Evolutionary conservation across 2,329 filamentous ascomycete genomes (phyloP), one percentile per base, ranked within the genome.

Genomic region (Metarhizium robertsii): DNA sequence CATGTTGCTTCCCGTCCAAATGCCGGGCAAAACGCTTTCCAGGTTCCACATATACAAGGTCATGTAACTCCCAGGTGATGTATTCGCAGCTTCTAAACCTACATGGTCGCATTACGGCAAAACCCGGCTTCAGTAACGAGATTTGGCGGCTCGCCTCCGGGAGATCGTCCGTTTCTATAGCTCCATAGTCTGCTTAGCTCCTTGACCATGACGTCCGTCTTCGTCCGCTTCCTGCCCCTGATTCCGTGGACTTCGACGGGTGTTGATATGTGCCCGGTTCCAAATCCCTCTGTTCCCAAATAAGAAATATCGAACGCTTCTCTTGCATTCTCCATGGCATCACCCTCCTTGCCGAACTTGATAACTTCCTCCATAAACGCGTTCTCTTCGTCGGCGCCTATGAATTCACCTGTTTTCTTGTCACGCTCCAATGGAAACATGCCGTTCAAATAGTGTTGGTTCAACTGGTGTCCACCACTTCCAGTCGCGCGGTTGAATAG

Each of bases 161-260:
- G 82, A 45, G 74, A 79, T 56, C 66, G 70, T 2, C 83, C 83
- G 62, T 86, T 85, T 52, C 81, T 72, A 63, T 86, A 86, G 59
- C 76, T 71, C 83, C 83, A 85, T 32, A 86, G 66, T 49, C 83
- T 74, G 62, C 81, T 84, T 49, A 86, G 68, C 53, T 86, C 78
- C 67, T 78, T 83, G 6, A 85, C 81, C 63, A 72, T 79, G 46
- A 81, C 72, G 34, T 65, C 57, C 25, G 32, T 66, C 61, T 59
- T 69, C 65, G 4, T 64, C 61, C 29, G 66, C 57, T 56, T 65
- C 52, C 50, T 60, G 29, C 46, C 61, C 50, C 57, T 61, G 56
- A 61, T 67, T 1, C 69, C 71, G 29, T 75, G 69, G 1, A 75
- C 66, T 16, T 73, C 72, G 2, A 76, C 71, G 0, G 69, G 66